phyloP scores from a whole-genome alignment of 768 basidiomycete genomes.

The Mycena vitilis region DNA sequence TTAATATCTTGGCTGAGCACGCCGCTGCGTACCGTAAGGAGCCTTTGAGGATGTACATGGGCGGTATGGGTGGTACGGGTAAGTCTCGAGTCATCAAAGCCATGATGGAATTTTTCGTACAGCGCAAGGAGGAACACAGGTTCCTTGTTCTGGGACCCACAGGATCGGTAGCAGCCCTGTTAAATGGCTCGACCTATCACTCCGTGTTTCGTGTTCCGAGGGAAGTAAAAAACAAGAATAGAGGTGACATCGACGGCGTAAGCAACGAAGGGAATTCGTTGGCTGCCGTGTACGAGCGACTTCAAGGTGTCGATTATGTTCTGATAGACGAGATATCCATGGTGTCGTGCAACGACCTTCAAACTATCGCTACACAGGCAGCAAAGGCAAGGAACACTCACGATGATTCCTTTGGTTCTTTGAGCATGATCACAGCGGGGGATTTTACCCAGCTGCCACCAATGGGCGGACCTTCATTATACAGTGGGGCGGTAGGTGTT shows the following conservation, averaged over 20 bases:
- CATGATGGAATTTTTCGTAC: too few species aligned
- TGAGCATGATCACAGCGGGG: slow-evolving; percentile 48
- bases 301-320: slow-evolving; percentile 44
- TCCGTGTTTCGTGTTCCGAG: slow-evolving; percentile 34
- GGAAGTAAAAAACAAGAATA: background rate
- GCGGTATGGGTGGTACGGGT: too few species aligned
- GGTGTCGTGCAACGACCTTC: slow-evolving; percentile 44
- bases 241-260: slow-evolving; percentile 8
- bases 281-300: slow-evolving; percentile 5
- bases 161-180: slow-evolving; percentile 38
- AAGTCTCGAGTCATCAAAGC: too few species aligned
- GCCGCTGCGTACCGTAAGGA: too few species aligned
- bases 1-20: too few species aligned
- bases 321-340: slow-evolving; percentile 54
- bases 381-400: slow-evolving; percentile 29
- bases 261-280: background rate
- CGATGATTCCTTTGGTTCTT: slow-evolving; percentile 41
- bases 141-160: too few species aligned
- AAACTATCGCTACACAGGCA: slow-evolving; percentile 39
- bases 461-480: slow-evolving; percentile 36
- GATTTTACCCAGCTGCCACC: slow-evolving; percentile 49
- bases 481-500: slow-evolving; percentile 3
- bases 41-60: too few species aligned
- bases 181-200: slow-evolving; percentile 52
- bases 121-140: too few species aligned